Evolutionary conservation across 2,329 filamentous ascomycete genomes (phyloP).

Genomic region (Colletotrichum australisinense): DNA sequence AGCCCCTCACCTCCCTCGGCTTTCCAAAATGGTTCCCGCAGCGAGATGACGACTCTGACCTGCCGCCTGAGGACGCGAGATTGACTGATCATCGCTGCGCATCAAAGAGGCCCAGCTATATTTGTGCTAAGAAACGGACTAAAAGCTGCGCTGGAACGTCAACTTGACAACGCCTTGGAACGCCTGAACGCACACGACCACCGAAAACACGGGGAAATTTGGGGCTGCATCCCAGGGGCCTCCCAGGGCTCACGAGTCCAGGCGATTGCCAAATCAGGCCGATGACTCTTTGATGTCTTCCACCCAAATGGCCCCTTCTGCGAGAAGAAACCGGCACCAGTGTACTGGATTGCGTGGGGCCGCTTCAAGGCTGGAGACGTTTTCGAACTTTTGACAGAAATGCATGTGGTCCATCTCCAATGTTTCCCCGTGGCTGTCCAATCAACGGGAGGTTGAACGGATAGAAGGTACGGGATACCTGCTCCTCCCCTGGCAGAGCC

Average conservation of each 20-base stretch:
- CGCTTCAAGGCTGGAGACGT: conserved; percentile 1
- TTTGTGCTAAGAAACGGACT: not conserved
- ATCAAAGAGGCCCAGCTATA: conserved; percentile 4
- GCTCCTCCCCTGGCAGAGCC: conserved; percentile 5
- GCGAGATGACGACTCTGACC: conserved; percentile 28
- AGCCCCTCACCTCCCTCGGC: not conserved
- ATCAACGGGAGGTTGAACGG: not conserved
- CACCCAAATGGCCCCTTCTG: not conserved
- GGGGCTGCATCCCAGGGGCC: conserved; percentile 14
- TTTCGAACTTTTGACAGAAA: not conserved
- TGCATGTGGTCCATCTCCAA: not conserved
- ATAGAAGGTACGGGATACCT: not conserved
- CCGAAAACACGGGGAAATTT: conserved; percentile 29
- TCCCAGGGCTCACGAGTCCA: conserved; percentile 3
- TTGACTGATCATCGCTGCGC: conserved; percentile 21
- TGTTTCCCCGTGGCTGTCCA: not conserved
- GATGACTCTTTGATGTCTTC: conserved; percentile 31
- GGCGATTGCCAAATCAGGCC: conserved; percentile 19
- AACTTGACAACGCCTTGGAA: not conserved
- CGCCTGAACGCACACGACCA: not conserved
- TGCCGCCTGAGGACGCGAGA: conserved; percentile 25
- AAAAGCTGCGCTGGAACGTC: conserved; percentile 8
- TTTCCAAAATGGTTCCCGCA: not conserved
- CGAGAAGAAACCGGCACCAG: conserved; percentile 36
- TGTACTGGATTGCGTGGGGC: conserved; percentile 26